Base-by-base conservation (phyloP, 306 rosid genomes). In the Malus fusca region DNA sequence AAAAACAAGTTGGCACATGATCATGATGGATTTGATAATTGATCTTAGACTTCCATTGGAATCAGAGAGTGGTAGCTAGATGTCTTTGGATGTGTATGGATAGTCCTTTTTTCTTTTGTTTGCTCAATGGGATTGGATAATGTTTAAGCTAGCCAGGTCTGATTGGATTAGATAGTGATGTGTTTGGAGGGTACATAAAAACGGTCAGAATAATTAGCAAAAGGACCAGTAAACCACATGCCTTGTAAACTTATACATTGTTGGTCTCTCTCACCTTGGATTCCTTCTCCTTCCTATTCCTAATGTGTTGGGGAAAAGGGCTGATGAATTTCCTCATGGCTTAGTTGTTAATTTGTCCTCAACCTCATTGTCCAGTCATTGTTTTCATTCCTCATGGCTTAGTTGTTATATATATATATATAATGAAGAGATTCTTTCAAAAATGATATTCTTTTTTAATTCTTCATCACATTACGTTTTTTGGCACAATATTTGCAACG, bases 261-360 rank as follows among this genome's bases (percentile, higher is more conserved):
- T 64, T 7, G 59, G 58, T 56, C 62, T 56, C 25, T 6, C 11
- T 53, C 62, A 74, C 77, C 33, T 77, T 67, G 94, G 94, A 90
- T 90, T 84, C 85, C 80, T 81, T 48, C n/a, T 26, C 5, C 22
- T 56, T 48, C 15, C 44, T 51, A 51, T 17, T 51, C 55, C 55
- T 51, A 51, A 19, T 33, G 35, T 67, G 6, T 5, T 51, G 18
- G 51, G 60, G 46, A 69, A 79, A 68, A 66, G 68, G 69, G 72
- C 52, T 58, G 63, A 71, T 69, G 73, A 26, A 42, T 56, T 84
- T 73, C 75, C 73, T 67, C 77, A 46, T 72, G 84, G 87, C 58
- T 73, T 72, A 72, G 62, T 69, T 87, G 87, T 82, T 83, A 37
- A 75, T 76, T 89, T 83, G 73, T 81, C 77, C 79, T 66, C 44